Evolutionary conservation across 805 yeast genomes (phyloP).

Genomic region (Nakazawaea laoshanensis): DNA sequence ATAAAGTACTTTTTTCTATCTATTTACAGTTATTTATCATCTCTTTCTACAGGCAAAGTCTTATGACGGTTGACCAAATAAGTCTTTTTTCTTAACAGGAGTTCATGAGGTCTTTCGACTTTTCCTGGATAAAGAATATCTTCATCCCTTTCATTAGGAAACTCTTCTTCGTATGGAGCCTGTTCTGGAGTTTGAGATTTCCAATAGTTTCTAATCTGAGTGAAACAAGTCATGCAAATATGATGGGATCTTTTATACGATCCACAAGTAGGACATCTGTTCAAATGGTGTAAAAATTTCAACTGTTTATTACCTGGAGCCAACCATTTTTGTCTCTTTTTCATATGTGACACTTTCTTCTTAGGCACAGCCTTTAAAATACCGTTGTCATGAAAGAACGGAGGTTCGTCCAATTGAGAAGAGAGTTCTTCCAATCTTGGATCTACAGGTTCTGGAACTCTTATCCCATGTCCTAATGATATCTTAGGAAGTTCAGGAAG

Average conservation of each 20-base stretch:
- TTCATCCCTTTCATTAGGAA: conserved; percentile 50
- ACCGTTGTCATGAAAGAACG: conserved; percentile 55
- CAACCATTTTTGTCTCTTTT: conserved; percentile 74
- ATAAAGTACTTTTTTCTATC: too few relatives aligned
- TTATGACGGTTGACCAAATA: conserved; percentile 48
- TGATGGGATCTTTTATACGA: conserved; percentile 84
- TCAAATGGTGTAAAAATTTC: conserved; percentile 65
- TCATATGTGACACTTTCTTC: conserved; percentile 82
- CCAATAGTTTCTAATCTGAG: conserved; percentile 72
- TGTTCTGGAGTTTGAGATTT: conserved; percentile 23
- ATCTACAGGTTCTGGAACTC: conserved; percentile 12
- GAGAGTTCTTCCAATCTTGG: conserved; percentile 25
- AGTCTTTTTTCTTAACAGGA: conserved; percentile 36
- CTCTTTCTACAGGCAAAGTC: conserved; percentile 42
- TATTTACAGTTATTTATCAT: conserved; percentile 11
- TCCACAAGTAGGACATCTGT: conserved; percentile 95
- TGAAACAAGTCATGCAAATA: conserved; percentile 88
- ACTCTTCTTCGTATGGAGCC: conserved; percentile 29
- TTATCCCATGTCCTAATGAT: neutral
- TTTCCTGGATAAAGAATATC: conserved; percentile 70
- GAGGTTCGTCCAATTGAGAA: conserved; percentile 31
- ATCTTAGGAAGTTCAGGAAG: too few relatives aligned
- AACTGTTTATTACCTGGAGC: conserved; percentile 80
- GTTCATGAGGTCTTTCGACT: conserved; percentile 34
- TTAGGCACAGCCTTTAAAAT: conserved; percentile 85